phyloP scores from a whole-genome alignment of 176 grass and related monocot species.

The Bothriochloa decipiens region DNA sequence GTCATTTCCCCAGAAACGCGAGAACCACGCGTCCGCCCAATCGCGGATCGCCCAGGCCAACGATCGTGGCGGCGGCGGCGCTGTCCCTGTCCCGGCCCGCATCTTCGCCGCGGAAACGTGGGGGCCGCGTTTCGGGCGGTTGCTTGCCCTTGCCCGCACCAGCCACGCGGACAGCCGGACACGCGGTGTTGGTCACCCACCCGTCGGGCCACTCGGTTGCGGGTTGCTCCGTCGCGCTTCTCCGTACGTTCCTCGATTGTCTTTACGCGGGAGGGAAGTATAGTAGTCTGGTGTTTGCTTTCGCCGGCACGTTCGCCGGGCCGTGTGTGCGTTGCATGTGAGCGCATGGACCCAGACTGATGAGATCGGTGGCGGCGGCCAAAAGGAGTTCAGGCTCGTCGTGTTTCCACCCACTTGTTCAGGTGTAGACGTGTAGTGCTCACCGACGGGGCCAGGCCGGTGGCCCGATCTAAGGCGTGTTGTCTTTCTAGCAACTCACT shows the following conservation, averaged over 20 bases:
- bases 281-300: background rate
- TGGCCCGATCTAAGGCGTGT: background rate
- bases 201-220: background rate
- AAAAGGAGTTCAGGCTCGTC: background rate
- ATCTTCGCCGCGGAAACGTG: background rate
- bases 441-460: conserved; percentile 14
- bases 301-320: background rate
- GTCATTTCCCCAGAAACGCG: background rate
- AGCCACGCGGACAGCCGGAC: background rate
- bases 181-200: background rate
- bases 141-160: background rate
- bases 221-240: conserved; percentile 42
- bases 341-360: background rate
- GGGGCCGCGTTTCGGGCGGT: background rate
- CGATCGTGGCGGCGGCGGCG: background rate
- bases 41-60: background rate
- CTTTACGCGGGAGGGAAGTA: background rate
- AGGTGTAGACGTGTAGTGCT: background rate
- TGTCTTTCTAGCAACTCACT: background rate
- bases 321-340: too few relatives aligned
- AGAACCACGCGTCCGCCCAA: conserved; percentile 1
- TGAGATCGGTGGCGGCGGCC: background rate
- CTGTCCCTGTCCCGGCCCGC: background rate
- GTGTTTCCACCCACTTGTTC: background rate
- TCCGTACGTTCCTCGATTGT: background rate